These are phyloP conservation scores for Melocanna baccifera DNA, from an alignment of 176 grass and related monocot genomes.

Conservation along the genomic window DNA sequence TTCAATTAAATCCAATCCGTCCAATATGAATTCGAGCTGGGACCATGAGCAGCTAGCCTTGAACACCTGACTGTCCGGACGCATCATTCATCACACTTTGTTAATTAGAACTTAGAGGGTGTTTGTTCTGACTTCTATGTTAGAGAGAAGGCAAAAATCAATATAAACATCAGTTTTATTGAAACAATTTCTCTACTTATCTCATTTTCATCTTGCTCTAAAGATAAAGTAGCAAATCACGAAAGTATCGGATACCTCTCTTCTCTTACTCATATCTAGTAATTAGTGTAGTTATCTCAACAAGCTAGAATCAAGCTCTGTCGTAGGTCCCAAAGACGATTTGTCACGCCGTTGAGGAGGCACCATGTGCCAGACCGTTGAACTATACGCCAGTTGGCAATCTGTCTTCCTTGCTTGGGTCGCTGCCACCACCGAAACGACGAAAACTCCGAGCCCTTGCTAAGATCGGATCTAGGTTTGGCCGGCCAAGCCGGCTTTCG, in stretches of 20 bases:
- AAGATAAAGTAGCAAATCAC: too few species aligned
- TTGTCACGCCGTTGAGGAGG: background rate
- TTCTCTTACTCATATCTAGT: too few species aligned
- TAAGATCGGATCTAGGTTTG: background rate
- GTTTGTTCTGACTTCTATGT: too few species aligned
- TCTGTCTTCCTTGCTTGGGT: background rate
- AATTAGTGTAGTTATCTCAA: background rate
- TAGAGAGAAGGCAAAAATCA: too few species aligned
- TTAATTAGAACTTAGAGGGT: background rate
- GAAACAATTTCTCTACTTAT: too few species aligned
- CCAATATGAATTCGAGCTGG: background rate
- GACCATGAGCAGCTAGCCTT: background rate
- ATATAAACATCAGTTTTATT: too few species aligned
- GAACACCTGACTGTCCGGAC: background rate
- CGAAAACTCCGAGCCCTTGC: background rate
- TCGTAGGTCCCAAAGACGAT: too few species aligned
- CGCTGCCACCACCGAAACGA: background rate
- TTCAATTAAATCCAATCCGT: too few species aligned
- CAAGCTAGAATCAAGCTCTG: background rate
- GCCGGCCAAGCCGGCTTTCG: background rate
- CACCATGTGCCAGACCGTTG: background rate
- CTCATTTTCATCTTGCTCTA: too few species aligned
- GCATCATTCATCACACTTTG: background rate
- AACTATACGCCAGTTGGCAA: background rate
- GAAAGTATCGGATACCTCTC: fast-evolving